Conservation (phyloP, 164 flowering plant genomes). For the Nymphaea thermarum region DNA sequence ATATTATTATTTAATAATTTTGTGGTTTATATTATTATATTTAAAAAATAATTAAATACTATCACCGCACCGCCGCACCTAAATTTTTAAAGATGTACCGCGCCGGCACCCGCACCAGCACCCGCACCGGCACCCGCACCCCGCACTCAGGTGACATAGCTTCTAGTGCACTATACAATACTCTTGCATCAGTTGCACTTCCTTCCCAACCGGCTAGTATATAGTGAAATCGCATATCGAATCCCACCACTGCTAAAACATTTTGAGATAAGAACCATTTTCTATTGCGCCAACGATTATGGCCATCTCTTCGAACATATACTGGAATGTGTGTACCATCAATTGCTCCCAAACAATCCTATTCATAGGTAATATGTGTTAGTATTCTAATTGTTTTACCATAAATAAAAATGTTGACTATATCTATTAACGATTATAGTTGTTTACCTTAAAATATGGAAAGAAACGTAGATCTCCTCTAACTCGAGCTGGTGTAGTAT, state of each 20-base stretch:
- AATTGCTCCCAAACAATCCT: constrained; percentile 56
- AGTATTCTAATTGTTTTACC: neutral
- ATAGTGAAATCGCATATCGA: neutral
- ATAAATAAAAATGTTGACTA: neutral
- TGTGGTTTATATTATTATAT: too few relatives aligned
- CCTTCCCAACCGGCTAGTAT: constrained; percentile 3
- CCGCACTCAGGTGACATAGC: too few relatives aligned
- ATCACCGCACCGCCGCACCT: too few relatives aligned
- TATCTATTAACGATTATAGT: neutral
- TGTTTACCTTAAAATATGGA: constrained; percentile 7
- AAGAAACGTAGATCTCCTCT: neutral
- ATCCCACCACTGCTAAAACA: neutral
- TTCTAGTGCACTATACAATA: neutral
- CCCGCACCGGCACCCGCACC: too few relatives aligned
- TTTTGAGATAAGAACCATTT: constrained; percentile 23
- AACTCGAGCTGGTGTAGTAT: constrained; percentile 1
- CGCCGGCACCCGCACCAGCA: too few relatives aligned
- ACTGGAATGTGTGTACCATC: constrained; percentile 57
- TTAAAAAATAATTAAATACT: too few relatives aligned
- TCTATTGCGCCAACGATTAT: constrained; percentile 46
- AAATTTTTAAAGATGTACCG: too few relatives aligned
- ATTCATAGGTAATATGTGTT: neutral
- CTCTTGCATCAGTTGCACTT: neutral
- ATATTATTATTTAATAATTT: too few relatives aligned
- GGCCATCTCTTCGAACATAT: constrained; percentile 46